A percentile compares a stretch with the other conserved stretches of the same genome.
Evolutionary conservation across 2,329 filamentous ascomycete genomes (phyloP).

Genomic region (Hypoxylon rubiginosum): DNA sequence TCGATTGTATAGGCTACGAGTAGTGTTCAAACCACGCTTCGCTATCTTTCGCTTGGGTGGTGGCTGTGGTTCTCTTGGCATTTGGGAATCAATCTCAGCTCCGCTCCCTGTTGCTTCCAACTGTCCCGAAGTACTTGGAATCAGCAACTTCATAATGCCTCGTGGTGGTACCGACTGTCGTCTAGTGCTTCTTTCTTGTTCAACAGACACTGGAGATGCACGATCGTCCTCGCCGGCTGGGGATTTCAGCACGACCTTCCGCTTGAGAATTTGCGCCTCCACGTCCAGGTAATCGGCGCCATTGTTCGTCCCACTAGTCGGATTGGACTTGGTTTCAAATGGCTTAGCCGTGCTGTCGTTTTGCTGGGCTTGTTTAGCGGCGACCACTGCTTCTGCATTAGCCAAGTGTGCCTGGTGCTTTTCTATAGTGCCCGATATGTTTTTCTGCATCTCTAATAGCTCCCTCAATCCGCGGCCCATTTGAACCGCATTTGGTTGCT

Average conservation of each 20-base stretch:
- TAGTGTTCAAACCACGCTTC: conserved; percentile 38
- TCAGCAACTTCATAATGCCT: conserved; percentile 49
- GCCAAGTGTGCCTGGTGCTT: conserved; percentile 29
- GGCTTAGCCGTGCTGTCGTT: conserved; percentile 2
- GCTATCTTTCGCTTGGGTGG: conserved; percentile 25
- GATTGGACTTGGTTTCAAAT: neutral
- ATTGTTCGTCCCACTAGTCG: neutral
- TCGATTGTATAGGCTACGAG: conserved; percentile 49
- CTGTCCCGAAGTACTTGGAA: conserved; percentile 32
- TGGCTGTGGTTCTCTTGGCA: conserved; percentile 12
- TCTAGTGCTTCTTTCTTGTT: conserved; percentile 48
- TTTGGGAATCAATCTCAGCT: conserved; percentile 16
- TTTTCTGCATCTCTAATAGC: conserved; percentile 42
- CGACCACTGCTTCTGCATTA: conserved; percentile 2
- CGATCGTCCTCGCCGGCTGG: conserved; percentile 42
- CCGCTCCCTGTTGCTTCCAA: conserved; percentile 23
- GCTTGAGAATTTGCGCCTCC: conserved; percentile 31
- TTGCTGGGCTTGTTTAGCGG: neutral
- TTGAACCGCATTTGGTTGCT: conserved; percentile 38
- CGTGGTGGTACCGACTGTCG: conserved; percentile 43
- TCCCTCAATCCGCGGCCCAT: conserved; percentile 39
- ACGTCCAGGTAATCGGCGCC: neutral
- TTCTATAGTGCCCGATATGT: conserved; percentile 37
- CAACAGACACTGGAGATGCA: conserved; percentile 46
- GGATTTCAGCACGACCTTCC: conserved; percentile 47